Evolutionary conservation across 2,329 filamentous ascomycete species (phyloP).

Genomic region (Ophiostoma montium): DNA sequence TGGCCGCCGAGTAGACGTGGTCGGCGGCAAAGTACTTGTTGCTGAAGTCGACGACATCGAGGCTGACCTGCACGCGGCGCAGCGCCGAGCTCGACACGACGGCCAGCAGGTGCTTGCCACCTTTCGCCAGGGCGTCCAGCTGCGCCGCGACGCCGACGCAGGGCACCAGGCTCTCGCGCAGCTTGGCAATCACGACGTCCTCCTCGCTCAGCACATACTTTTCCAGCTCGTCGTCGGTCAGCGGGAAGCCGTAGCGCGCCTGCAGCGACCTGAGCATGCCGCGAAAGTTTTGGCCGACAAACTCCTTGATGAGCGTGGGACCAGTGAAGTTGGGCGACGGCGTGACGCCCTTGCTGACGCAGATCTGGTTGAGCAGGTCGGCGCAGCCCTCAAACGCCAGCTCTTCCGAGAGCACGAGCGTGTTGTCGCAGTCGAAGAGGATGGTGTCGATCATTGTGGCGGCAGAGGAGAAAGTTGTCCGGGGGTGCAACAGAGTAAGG

Average conservation of each 20-base stretch:
- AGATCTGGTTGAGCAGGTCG: conserved; percentile 76
- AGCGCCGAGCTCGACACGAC: conserved; percentile 74
- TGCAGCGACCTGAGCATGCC: conserved; percentile 74
- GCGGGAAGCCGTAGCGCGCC: conserved; percentile 58
- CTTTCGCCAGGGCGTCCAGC: conserved; percentile 47
- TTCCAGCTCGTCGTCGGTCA: conserved; percentile 55
- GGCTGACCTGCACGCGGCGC: conserved; percentile 60
- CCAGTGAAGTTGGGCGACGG: conserved; percentile 54
- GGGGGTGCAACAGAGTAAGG: not conserved
- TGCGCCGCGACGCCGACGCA: conserved; percentile 55
- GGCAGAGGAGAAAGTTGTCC: not conserved
- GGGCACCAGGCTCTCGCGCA: conserved; percentile 51
- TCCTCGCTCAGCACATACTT: conserved; percentile 64
- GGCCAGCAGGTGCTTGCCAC: conserved; percentile 55
- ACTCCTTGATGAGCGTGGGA: conserved; percentile 65
- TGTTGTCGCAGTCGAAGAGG: conserved; percentile 77
- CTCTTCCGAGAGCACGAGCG: conserved; percentile 80
- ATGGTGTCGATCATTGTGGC: conserved; percentile 40
- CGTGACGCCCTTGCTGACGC: conserved; percentile 44
- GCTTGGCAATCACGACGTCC: conserved; percentile 69
- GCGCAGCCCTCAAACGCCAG: conserved; percentile 86
- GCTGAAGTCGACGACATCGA: conserved; percentile 66
- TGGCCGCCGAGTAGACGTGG: conserved; percentile 69
- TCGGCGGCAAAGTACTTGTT: conserved; percentile 63
- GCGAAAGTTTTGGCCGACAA: conserved; percentile 89